Percentiles rank a stretch among this genome's conserved stretches.
Conservation (phyloP, 2,329 filamentous ascomycete species). For the Harringtonia lauricola region DNA sequence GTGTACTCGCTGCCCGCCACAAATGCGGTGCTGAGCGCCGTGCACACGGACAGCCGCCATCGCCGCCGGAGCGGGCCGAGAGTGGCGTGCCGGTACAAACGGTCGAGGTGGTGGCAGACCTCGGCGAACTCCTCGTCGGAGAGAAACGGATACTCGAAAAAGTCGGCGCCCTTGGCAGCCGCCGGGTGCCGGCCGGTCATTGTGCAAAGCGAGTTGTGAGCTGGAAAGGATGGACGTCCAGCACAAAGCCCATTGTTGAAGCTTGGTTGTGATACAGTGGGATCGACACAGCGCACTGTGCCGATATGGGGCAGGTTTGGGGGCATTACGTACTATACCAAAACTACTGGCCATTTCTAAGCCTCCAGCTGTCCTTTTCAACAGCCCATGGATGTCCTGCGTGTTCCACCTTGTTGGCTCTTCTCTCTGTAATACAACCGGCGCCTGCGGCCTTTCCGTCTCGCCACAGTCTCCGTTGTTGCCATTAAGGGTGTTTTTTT, state of each 20-base stretch:
- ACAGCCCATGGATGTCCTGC: not conserved
- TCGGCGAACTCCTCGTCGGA: conserved; percentile 50
- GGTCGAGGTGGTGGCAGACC: conserved; percentile 52
- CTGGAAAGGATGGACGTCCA: not conserved
- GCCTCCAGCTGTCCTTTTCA: conserved; percentile 1
- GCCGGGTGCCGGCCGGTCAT: not conserved
- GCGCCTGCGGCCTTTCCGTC: no score
- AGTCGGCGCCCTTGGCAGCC: conserved; percentile 20
- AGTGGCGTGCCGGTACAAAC: conserved; percentile 45
- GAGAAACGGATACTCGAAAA: conserved; percentile 50
- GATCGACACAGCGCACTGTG: no score
- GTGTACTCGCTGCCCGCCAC: conserved; percentile 28
- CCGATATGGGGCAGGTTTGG: no score
- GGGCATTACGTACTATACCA: no score
- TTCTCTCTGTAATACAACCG: no score
- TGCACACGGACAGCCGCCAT: conserved; percentile 44
- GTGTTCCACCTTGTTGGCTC: not conserved
- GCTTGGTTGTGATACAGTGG: not conserved
- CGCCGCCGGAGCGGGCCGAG: conserved; percentile 41
- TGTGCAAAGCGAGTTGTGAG: not conserved
- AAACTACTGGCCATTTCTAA: not conserved
- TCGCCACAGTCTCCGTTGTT: no score
- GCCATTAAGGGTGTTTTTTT: no score
- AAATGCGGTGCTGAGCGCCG: conserved; percentile 30
- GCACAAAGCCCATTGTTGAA: not conserved